Base-by-base conservation (phyloP, 371 early-diverging fungal species). In the Mortierella sp. region DNA sequence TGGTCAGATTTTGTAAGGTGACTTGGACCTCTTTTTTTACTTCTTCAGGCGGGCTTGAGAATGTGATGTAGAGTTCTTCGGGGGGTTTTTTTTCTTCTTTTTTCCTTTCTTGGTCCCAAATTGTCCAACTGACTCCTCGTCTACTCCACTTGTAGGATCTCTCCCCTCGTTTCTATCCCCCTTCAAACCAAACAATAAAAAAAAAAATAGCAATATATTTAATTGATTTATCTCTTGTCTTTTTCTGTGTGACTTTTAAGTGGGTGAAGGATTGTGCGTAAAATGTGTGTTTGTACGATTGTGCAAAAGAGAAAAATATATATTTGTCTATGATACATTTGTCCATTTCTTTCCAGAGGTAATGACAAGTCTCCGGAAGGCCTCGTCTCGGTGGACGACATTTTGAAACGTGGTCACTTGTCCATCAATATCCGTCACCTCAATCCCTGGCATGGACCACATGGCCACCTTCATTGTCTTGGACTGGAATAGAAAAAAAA, bases 361-460 rank as follows among this genome's bases (percentile, higher is more conserved):
- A 21, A 21, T 50, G 6, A 50, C 21, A 50, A 77, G 59, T 29
- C 69, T 72, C 18, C 79, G 65, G 66, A 77, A 77, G 28, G 79
- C 79, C 4, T 77, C 72, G 44, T 77, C 79, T 29, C 79, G 72
- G 12, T 69, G 64, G 12, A 72, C 79, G 1, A 77, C 79, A 47
- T 72, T 77, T 51, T 77, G 79, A 51, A 77, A 77, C 18, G 53
- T 65, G 2, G 60, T 62, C 12, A 68, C 68, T 16, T 57, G 69
- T 15, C 79, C 79, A 43, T 66, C 30, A 29, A 77, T 66, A 16
- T 77, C 72, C 14, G 69, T 72, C 30, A 77, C 72, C 9, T 72
- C 72, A 50, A 77, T 69, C 2, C 79, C 79, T 4, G 79, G 72
- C 73, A 72, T 77, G 7, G 79, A 77, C 79, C 72, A 77, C 18